A percentile compares a stretch with the other conserved stretches of the same genome.
These are phyloP conservation scores for Fusarium denticulatum DNA, from an alignment of 2,329 filamentous ascomycete genomes.

Conservation along the genomic window DNA sequence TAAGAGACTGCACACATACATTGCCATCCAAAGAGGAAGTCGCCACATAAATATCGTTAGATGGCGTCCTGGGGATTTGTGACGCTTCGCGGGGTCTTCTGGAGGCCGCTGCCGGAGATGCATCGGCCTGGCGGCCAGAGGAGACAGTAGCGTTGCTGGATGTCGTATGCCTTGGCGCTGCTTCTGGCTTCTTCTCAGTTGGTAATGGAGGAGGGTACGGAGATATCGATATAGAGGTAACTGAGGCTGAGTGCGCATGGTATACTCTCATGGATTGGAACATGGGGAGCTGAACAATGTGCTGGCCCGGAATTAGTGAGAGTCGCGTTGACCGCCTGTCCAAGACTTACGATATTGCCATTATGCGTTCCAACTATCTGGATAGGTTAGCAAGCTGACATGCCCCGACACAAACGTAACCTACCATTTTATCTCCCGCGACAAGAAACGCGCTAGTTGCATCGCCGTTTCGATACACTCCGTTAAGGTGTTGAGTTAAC, in stretches of 20 bases:
- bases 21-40: conserved; percentile 96
- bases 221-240: conserved; percentile 90
- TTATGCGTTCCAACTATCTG: conserved; percentile 95
- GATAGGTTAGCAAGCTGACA: conserved; percentile 33
- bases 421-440: conserved; percentile 95
- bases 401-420: conserved; percentile 24
- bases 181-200: conserved; percentile 56
- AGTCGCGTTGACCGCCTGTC: background rate
- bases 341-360: conserved; percentile 84
- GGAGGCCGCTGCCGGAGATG: conserved; percentile 61
- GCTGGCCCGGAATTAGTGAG: conserved; percentile 60
- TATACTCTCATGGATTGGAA: conserved; percentile 87
- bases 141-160: conserved; percentile 49
- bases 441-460: conserved; percentile 91
- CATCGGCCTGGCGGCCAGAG: conserved; percentile 45
- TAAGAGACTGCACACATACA: conserved; percentile 87
- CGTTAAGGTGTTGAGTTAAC: conserved; percentile 80
- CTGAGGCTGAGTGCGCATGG: conserved; percentile 90
- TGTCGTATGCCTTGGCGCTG: conserved; percentile 49
- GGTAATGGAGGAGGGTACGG: conserved; percentile 74
- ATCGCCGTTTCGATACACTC: conserved; percentile 93
- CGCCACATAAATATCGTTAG: conserved; percentile 92
- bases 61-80: conserved; percentile 76
- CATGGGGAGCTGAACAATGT: conserved; percentile 84
- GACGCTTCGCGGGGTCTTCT: conserved; percentile 62